Base-by-base conservation (phyloP, 2,329 filamentous ascomycete genomes). In the Fusarium sambucinum region DNA sequence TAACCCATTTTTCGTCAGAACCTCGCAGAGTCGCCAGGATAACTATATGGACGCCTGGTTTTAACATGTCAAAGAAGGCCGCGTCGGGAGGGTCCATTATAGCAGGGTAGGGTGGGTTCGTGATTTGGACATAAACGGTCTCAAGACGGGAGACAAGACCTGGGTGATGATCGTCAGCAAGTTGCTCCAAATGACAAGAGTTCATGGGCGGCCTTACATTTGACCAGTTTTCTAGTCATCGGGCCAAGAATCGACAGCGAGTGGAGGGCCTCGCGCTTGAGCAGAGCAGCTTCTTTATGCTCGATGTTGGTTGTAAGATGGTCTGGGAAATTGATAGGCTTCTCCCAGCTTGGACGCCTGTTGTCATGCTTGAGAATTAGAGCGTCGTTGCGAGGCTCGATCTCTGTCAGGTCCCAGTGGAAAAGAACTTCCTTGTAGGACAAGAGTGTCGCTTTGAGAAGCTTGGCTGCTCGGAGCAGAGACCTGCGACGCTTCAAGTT, bases 361-460 rank as follows among this genome's bases (percentile, higher is more conserved):
- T 8, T 12, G 21, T 25, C 14, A 8, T 56, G 50, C 11, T 33
- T 56, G 27, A 68, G 51, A 35, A 65, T 25, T 12, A 68, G 55
- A 23, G 38, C 35, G 17, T 48, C 29, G 9, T 51, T 21, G 12
- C 23, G 37, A 29, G 38, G 40, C 29, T 56, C 41, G 6, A 69
- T 51, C 21, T 33, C 44, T 25, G 14, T 55, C 19, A 62, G 21
- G 29, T 62, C 17, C 19, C 48, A 51, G 25, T 57, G 40, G 32
- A 35, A 68, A 14, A 47, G 37, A 19, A 50, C 25, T 21, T 68
- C 60, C n/a, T 38, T 55, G 33, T 69, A 52, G 16, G 51, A 47
- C 23, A 69, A 14, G 23, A 68, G 40, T 3, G 55, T 58, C 13
- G 37, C 13, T 42, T 66, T 61, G 42, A 69, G 65, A 16, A 65